Evolutionary conservation across 2,329 filamentous ascomycete species (phyloP).

Genomic region (Diaporthe longicolla): DNA sequence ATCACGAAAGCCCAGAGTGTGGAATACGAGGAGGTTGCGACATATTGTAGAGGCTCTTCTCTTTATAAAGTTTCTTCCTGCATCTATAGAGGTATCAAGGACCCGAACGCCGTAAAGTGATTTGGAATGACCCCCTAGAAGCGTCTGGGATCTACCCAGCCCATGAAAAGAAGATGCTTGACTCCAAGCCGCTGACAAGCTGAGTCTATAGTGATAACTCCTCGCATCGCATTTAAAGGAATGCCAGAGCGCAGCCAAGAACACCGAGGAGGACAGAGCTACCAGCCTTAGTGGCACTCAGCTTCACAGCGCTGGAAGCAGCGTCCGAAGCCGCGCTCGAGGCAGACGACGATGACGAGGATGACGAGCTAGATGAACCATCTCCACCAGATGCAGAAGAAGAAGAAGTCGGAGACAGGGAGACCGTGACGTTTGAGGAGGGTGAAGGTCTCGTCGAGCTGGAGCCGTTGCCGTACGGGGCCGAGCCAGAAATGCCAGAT

Average conservation of each 20-base stretch:
- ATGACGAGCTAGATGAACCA: conserved; percentile 18
- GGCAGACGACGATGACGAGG: not conserved
- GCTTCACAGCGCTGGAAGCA: not conserved
- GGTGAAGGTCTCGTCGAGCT: conserved; percentile 39
- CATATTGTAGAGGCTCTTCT: not conserved
- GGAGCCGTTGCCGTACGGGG: conserved; percentile 26
- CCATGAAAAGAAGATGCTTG: not conserved
- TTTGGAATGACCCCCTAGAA: not conserved
- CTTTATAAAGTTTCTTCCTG: not conserved
- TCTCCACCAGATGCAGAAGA: not conserved
- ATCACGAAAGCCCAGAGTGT: not conserved
- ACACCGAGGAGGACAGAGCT: conserved; percentile 2
- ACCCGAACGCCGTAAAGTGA: conserved; percentile 19
- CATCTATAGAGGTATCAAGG: conserved; percentile 29
- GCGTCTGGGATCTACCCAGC: conserved; percentile 5
- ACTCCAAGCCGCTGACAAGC: not conserved
- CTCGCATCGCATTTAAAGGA: not conserved
- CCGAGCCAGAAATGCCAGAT: conserved; percentile 5
- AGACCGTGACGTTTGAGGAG: conserved; percentile 37
- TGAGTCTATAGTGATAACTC: not conserved
- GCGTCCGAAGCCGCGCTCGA: conserved; percentile 15
- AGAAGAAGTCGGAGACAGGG: conserved; percentile 34
- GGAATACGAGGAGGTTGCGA: not conserved
- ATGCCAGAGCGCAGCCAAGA: not conserved
- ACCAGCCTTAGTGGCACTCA: conserved; percentile 4